Evolutionary conservation across 768 basidiomycete genomes (phyloP).

Genomic region (Chlorophyllum brunneum): DNA sequence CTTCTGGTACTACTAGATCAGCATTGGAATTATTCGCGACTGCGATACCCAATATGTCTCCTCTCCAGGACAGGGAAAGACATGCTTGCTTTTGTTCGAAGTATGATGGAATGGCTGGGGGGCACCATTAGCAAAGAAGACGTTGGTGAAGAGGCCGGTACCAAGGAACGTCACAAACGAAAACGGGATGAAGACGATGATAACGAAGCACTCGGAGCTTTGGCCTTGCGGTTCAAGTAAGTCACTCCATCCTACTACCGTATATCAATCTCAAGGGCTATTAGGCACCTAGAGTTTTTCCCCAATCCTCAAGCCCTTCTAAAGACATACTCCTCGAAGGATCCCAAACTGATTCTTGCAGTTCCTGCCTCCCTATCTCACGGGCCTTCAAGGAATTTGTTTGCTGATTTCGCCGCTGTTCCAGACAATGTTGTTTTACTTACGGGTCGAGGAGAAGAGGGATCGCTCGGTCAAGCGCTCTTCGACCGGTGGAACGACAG

Average conservation of each 20-base stretch:
- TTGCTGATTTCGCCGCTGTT: conserved; percentile 79
- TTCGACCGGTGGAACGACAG: conserved; percentile 84
- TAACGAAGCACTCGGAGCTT: conserved; percentile 80
- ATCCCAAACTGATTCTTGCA: conserved; percentile 91
- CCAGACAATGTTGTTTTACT: conserved; percentile 86
- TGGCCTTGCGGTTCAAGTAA: conserved; percentile 86
- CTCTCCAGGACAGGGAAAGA: conserved; percentile 87
- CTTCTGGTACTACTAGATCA: conserved; percentile 95
- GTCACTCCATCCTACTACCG: conserved; percentile 20
- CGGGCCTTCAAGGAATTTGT: conserved; percentile 83
- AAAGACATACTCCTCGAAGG: conserved; percentile 78
- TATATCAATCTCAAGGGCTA: conserved; percentile 2
- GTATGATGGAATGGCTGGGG: conserved; percentile 99
- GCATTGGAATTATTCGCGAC: conserved; percentile 90
- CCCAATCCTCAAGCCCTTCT: conserved; percentile 75
- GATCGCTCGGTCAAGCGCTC: conserved; percentile 72
- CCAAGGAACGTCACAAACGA: conserved; percentile 49
- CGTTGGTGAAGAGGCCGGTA: conserved; percentile 70
- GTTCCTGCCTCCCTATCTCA: conserved; percentile 92
- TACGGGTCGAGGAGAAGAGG: conserved; percentile 74
- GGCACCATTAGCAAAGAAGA: conserved; percentile 93
- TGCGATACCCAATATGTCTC: conserved; percentile 89
- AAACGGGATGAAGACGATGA: conserved; percentile 67
- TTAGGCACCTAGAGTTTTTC: conserved; percentile 90
- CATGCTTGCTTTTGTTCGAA: conserved; percentile 89